phyloP scores from a whole-genome alignment of 2,329 filamentous ascomycete genomes.

The Xylaria polymorpha region DNA sequence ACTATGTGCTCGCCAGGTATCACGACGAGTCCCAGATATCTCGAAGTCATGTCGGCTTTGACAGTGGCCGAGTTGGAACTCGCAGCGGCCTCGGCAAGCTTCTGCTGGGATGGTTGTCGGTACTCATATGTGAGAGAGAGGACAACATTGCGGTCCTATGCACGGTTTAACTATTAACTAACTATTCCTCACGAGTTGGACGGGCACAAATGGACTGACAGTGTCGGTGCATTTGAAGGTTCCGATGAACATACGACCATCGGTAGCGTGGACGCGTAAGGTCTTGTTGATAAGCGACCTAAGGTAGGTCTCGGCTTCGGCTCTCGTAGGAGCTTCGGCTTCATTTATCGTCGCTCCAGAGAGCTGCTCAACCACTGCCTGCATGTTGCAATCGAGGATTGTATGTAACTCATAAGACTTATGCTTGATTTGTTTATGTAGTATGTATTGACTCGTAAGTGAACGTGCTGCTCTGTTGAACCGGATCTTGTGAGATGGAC shows the following conservation, averaged over 20 bases:
- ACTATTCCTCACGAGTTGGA: constrained; percentile 7
- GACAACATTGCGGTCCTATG: constrained; percentile 89
- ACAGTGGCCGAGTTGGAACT: constrained; percentile 57
- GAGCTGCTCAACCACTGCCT: constrained; percentile 35
- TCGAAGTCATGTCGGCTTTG: constrained; percentile 79
- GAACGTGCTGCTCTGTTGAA: background rate
- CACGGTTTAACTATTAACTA: constrained; percentile 1
- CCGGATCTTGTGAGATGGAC: background rate
- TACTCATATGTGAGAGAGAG: constrained; percentile 90
- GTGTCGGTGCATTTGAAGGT: constrained; percentile 95
- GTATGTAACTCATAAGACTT: background rate
- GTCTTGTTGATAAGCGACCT: constrained; percentile 79
- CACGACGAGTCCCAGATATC: constrained; percentile 89
- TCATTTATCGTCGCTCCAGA: constrained; percentile 37
- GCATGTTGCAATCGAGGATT: constrained; percentile 28
- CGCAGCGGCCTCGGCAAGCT: constrained; percentile 54
- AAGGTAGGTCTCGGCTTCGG: constrained; percentile 67
- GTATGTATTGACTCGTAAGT: background rate
- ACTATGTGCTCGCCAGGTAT: constrained; percentile 87
- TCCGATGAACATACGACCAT: constrained; percentile 89
- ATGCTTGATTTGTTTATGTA: background rate
- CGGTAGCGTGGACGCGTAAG: constrained; percentile 81
- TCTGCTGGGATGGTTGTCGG: constrained; percentile 72
- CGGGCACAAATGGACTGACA: constrained; percentile 58
- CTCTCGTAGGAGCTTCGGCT: constrained; percentile 54